Conservation (phyloP, 345 rosid genomes). For the Eucalyptus curtisii region DNA sequence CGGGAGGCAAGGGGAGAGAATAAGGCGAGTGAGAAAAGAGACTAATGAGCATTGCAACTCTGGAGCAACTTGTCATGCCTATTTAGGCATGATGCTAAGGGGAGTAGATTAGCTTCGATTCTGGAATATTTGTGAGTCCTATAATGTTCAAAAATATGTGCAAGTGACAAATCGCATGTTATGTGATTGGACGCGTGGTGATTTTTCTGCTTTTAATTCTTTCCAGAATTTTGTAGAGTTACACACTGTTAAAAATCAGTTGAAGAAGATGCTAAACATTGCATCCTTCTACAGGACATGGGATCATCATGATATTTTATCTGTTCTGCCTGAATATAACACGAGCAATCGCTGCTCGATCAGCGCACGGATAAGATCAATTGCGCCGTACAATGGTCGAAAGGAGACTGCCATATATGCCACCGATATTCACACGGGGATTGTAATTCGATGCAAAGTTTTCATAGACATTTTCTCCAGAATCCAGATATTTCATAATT, state of each 20-base stretch:
- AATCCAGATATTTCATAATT: slow-evolving; percentile 87
- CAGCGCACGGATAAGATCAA: slow-evolving; percentile 71
- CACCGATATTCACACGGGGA: slow-evolving; percentile 63
- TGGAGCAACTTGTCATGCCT: neutral
- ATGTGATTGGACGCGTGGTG: neutral
- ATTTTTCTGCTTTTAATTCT: neutral
- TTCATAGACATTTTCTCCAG: slow-evolving; percentile 83
- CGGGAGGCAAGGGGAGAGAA: neutral
- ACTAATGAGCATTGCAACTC: neutral
- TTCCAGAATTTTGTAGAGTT: neutral
- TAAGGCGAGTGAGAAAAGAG: neutral
- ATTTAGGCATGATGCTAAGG: neutral
- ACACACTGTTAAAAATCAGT: neutral
- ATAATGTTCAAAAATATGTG: neutral
- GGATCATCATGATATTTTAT: slow-evolving; percentile 89
- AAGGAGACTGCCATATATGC: slow-evolving; percentile 95
- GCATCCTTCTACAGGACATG: slow-evolving; percentile 57
- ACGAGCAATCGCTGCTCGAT: slow-evolving; percentile 66
- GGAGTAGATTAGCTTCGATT: neutral
- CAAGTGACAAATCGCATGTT: neutral
- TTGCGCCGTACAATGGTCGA: slow-evolving; percentile 62
- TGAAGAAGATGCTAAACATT: neutral
- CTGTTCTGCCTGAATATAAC: slow-evolving; percentile 83
- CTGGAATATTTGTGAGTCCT: neutral
- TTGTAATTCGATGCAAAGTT: slow-evolving; percentile 92